A percentile compares a stretch with the other conserved stretches of the same genome.
phyloP scores from a whole-genome alignment of 768 basidiomycete species.

The Hericium alpestre region DNA sequence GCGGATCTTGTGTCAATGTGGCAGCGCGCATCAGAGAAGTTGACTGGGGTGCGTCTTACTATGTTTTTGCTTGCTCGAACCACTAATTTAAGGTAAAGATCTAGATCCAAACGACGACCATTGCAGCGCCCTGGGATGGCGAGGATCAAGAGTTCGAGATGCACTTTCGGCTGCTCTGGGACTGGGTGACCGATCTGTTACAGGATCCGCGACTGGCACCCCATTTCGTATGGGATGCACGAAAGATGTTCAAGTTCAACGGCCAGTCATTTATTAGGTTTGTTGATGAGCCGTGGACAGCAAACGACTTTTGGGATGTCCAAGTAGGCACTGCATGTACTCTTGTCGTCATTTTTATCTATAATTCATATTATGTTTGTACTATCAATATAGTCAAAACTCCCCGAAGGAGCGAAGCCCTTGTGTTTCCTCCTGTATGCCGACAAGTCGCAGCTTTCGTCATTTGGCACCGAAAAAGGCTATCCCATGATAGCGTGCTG shows the following conservation, averaged over 20 bases:
- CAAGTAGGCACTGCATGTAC: slow-evolving; percentile 19
- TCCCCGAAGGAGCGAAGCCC: slow-evolving; percentile 4
- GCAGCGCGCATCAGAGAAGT: not conserved
- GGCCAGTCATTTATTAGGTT: slow-evolving; percentile 19
- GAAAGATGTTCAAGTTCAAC: slow-evolving; percentile 19
- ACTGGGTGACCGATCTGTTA: slow-evolving; percentile 22
- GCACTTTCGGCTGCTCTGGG: slow-evolving; percentile 15
- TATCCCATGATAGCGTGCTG: slow-evolving; percentile 13
- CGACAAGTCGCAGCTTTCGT: slow-evolving; percentile 13
- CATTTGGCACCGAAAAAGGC: slow-evolving; percentile 13
- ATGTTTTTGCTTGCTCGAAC: too few species aligned
- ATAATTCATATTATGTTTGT: not conserved
- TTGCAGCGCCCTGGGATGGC: slow-evolving; percentile 14
- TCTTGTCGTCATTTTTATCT: too few species aligned
- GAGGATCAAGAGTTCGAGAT: slow-evolving; percentile 14
- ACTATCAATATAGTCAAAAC: not conserved
- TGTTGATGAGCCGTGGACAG: slow-evolving; percentile 29
- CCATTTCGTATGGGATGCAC: slow-evolving; percentile 24
- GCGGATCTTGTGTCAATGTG: not conserved
- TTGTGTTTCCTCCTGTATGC: slow-evolving; percentile 13
- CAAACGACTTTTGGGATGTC: slow-evolving; percentile 24
- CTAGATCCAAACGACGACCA: slow-evolving; percentile 9
- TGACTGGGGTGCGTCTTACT: not conserved
- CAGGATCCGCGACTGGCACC: slow-evolving; percentile 15
- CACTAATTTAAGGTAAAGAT: not conserved